Conservation (phyloP, 495 filamentous ascomycete species). For the Aspergillus sclerotiicarbonarius region DNA sequence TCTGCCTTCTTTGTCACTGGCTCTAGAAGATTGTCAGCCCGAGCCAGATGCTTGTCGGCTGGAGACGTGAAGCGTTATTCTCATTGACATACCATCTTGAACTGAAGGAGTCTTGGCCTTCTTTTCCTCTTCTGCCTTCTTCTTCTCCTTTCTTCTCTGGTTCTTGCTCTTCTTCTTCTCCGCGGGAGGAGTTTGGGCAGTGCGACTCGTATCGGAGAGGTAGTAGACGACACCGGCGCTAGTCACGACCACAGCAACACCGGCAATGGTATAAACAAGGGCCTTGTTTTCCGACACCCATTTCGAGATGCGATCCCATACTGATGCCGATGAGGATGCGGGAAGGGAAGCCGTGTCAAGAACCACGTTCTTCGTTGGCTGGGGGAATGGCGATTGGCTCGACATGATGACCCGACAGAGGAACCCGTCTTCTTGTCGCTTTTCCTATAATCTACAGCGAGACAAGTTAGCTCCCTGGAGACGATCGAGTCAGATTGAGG, state of each 20-base stretch:
- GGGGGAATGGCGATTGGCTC: constrained; percentile 39
- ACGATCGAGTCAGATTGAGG: not conserved
- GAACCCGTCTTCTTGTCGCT: constrained; percentile 17
- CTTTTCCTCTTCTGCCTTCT: constrained; percentile 70
- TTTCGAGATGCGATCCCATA: constrained; percentile 85
- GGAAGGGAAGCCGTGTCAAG: constrained; percentile 50
- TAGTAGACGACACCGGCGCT: constrained; percentile 92
- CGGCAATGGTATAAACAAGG: constrained; percentile 91
- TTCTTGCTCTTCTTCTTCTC: constrained; percentile 61
- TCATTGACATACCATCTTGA: constrained; percentile 40
- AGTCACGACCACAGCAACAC: constrained; percentile 86
- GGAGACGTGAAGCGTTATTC: not conserved
- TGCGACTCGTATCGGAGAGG: constrained; percentile 51
- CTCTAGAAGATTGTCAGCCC: constrained; percentile 35
- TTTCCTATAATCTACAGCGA: constrained; percentile 11
- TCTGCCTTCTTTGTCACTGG: constrained; percentile 52
- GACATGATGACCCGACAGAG: constrained; percentile 38
- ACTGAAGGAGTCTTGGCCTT: constrained; percentile 50
- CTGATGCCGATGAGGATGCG: constrained; percentile 57
- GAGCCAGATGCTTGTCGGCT: not conserved
- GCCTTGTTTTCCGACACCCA: constrained; percentile 96
- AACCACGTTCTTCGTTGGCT: constrained; percentile 42
- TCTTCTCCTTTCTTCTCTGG: constrained; percentile 56
- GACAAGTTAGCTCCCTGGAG: constrained; percentile 7
- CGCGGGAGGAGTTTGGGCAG: constrained; percentile 24